Evolutionary conservation across 2,329 filamentous ascomycete species (phyloP), one percentile per base, ranked within the genome.

Genomic region (Plectosphaerella sp.): DNA sequence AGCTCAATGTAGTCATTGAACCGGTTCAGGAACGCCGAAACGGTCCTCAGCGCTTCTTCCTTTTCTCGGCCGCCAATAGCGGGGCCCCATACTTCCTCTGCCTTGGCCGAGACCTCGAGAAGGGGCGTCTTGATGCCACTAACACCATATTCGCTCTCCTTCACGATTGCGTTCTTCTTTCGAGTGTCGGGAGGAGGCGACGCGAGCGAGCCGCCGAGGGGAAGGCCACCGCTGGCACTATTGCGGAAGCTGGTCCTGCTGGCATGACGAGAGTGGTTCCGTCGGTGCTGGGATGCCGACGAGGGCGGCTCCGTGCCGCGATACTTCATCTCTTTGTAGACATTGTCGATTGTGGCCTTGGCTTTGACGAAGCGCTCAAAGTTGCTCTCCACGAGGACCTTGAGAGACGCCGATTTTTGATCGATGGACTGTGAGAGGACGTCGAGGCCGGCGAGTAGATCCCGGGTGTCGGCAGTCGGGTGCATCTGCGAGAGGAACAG

Each of bases 341-440:
- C 94, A 71, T 96, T 96, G 72, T 99, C 94, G 63, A 99, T 97
- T 8, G 93, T 97, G 16, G 93, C 90, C 70, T 99, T 99, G 43
- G 94, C 94, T 57, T 91, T 88, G 52, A 99, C 94, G 73, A 99
- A 99, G 59, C 93, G 88, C 71, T 99, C 95, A 66, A 99, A 99
- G 68, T 99, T 99, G 58, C 90, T 93, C 69, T 99, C 94, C 22
- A 99, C 94, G 16, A 99, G 80, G 11, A 96, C 89, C 67, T 99
- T 99, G 55, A 99, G 80, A 4, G 92, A 97, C 0, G 93, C 94
- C 0, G 93, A 97, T 70, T 99, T 99, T 71, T 97, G 90, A 63
- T 97, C 94, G 63, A 99, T 99, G 1, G 93, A 97, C 56, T 83
- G 83, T 16, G 91, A 94, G 18, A 99, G 82, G 54, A 88, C 86